These are phyloP conservation scores for Penicillium dipodomyicola DNA, from an alignment of 495 filamentous ascomycete species.

Conservation along the genomic window DNA sequence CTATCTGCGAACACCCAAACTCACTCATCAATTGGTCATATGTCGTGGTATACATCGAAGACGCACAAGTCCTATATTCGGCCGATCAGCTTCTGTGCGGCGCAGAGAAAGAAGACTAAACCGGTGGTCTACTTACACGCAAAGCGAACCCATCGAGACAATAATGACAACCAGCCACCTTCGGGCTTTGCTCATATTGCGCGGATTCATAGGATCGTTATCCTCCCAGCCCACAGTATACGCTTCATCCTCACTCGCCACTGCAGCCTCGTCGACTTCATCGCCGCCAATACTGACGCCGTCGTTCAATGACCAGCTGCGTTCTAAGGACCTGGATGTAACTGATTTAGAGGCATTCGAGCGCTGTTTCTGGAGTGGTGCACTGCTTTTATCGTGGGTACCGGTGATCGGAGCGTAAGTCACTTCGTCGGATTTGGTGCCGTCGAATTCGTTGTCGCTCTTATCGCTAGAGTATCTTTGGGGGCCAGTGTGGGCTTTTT, in stretches of 20 bases:
- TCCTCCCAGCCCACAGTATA: conserved; percentile 74
- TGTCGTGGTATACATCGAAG: conserved; percentile 83
- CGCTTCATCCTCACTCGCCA: conserved; percentile 22
- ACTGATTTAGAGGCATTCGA: conserved; percentile 23
- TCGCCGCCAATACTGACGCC: conserved; percentile 50
- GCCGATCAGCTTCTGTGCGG: neutral
- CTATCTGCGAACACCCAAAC: conserved; percentile 63
- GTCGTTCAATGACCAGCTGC: conserved; percentile 59
- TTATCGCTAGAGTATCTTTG: conserved; percentile 7
- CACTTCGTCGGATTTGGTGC: conserved; percentile 19
- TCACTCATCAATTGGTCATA: conserved; percentile 80
- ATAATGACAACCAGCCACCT: conserved; percentile 81
- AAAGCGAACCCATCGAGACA: conserved; percentile 67
- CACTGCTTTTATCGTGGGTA: conserved; percentile 14
- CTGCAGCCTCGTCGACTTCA: conserved; percentile 25
- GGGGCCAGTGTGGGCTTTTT: conserved; percentile 11
- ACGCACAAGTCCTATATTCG: conserved; percentile 69
- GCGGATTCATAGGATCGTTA: conserved; percentile 69
- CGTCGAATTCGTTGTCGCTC: conserved; percentile 16
- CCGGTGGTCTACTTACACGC: conserved; percentile 64
- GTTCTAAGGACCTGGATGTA: conserved; percentile 24
- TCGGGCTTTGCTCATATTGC: conserved; percentile 59
- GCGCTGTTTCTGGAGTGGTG: conserved; percentile 24
- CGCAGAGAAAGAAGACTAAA: neutral
- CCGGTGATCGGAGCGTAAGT: conserved; percentile 31